phyloP scores from a whole-genome alignment of 345 rosid species.

The Citrus mangshanensis region DNA sequence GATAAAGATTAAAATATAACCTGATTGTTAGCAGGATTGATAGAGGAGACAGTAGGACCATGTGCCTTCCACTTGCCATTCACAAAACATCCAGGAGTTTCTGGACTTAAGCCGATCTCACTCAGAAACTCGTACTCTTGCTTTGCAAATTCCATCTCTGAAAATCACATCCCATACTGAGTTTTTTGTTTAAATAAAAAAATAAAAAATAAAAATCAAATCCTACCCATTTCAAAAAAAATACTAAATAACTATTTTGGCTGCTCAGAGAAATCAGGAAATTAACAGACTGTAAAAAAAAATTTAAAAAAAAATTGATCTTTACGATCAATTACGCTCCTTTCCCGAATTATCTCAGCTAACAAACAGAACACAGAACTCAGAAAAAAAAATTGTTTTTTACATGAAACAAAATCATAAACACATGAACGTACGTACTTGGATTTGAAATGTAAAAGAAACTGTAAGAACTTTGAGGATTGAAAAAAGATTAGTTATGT shows the following conservation, averaged over 20 bases:
- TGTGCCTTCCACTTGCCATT: conserved; percentile 73
- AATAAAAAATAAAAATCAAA: not conserved
- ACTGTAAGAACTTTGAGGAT: not conserved
- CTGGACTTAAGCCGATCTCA: conserved; percentile 69
- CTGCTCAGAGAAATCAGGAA: not conserved
- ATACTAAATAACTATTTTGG: not conserved
- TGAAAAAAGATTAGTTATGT: not conserved
- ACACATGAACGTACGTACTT: not conserved
- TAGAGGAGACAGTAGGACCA: conserved; percentile 63
- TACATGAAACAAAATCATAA: not conserved
- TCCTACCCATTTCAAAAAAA: not conserved
- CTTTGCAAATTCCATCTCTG: conserved; percentile 67
- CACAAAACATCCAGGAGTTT: conserved; percentile 67
- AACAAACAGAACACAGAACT: not conserved
- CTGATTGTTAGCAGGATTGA: conserved; percentile 88
- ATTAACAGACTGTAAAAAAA: not conserved
- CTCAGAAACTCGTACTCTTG: conserved; percentile 68
- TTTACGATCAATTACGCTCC: not conserved
- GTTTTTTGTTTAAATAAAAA: too few relatives aligned
- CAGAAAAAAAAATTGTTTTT: not conserved
- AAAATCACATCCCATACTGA: not conserved
- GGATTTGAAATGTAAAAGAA: not conserved
- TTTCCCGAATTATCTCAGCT: not conserved
- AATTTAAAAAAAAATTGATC: not conserved
- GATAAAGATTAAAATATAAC: conserved; percentile 24